Base-by-base conservation (phyloP, 73 alveolate genomes). In the Paramecium biaurelia region DNA sequence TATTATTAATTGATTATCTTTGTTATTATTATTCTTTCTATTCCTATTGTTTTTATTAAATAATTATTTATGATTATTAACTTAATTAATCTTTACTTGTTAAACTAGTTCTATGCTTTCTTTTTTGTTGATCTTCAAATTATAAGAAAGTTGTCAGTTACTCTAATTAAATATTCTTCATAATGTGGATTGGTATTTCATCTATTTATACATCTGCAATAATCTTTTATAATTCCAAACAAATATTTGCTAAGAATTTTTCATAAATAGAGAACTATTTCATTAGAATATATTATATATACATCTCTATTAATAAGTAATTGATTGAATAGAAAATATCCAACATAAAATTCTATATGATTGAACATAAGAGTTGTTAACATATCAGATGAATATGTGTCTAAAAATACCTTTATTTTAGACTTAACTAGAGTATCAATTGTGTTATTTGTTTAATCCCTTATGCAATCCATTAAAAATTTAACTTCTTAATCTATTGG, bases 91-190 rank as follows among this genome's bases (percentile, higher is more conserved):
- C 45, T 14, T 67, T 32, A 30, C 45, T 67, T 26, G 45, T 67
- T 67, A 67, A 30, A 72, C 86, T 72, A 35, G 86, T 12, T 37
- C 86, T 72, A 72, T 72, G 45, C 38, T 72, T 72, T 72, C 86
- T 72, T 37, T 35, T 35, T 26, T 38, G 7, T 72, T 72, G 18
- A 20, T 38, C 86, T 10, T 72, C 56, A 11, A 72, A 72, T 72
- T 34, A 72, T 63, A 63, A 63, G 45, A 63, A 63, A 6, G 49
- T 63, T 26, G 58, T 72, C 12, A 35, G 11, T 7, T 72, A 72
- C 8, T 72, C 86, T 12, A 72, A 35, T 35, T 32, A 35, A 10
- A 38, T 37, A 20, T 23, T 34, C 45, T 72, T 72, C n/a, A 72
- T 34, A 32, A 72, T 30, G 0, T 14, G 6, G 7, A 9, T 2